Percentiles rank a stretch among this genome's conserved stretches.
Conservation (phyloP, 2,329 filamentous ascomycete genomes). For the Colletotrichum falcatum region DNA sequence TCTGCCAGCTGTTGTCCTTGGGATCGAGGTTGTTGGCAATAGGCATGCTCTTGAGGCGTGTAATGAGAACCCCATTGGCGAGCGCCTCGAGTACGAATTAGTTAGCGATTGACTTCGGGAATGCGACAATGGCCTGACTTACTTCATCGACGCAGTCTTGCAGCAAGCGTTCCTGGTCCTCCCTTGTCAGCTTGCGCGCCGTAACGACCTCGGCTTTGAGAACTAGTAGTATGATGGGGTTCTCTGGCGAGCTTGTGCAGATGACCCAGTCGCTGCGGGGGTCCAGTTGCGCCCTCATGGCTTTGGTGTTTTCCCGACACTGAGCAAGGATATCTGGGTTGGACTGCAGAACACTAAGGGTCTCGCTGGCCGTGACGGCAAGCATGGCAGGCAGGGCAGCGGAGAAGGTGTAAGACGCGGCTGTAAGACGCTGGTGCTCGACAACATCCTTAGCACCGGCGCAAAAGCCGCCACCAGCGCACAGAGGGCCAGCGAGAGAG, state of each 20-base stretch:
- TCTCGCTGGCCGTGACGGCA: conserved; percentile 95
- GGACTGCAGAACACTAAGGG: conserved; percentile 85
- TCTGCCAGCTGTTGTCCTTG: conserved; percentile 76
- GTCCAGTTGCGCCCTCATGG: conserved; percentile 88
- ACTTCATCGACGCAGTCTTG: conserved; percentile 98
- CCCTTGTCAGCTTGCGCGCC: conserved; percentile 72
- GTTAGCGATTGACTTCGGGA: not conserved
- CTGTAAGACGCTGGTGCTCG: conserved; percentile 94
- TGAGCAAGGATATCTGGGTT: conserved; percentile 84
- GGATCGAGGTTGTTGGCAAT: conserved; percentile 71
- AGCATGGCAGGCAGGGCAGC: conserved; percentile 93
- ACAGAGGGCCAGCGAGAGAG: conserved; percentile 88
- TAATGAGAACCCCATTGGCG: conserved; percentile 89
- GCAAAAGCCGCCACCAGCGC: conserved; percentile 95
- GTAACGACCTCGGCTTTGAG: conserved; percentile 87
- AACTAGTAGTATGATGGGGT: conserved; percentile 86
- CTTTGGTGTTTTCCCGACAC: conserved; percentile 86
- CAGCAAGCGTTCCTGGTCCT: conserved; percentile 86
- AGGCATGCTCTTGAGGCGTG: conserved; percentile 83
- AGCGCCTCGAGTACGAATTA: conserved; percentile 69
- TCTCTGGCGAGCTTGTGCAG: conserved; percentile 84
- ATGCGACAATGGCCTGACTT: conserved; percentile 49
- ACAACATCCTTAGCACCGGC: conserved; percentile 92
- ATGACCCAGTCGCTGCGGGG: conserved; percentile 93
- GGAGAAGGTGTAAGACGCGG: conserved; percentile 94